Evolutionary conservation across 1,284 basidiomycete species (phyloP).

Genomic region (Mycena citricolor): DNA sequence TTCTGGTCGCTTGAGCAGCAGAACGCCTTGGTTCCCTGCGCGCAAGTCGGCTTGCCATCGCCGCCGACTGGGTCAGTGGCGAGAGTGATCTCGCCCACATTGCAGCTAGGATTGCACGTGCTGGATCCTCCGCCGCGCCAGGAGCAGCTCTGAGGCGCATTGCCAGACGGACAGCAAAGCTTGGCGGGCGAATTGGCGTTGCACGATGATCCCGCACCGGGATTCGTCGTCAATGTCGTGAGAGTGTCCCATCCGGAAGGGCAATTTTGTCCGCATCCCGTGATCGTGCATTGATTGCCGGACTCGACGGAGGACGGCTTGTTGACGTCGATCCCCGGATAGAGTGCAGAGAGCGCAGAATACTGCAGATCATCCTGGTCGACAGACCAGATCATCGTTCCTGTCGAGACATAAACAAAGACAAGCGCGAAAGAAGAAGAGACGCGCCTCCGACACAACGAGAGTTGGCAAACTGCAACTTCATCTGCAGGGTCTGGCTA

Average conservation of each 20-base stretch:
- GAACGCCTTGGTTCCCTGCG: slow-evolving; percentile 25
- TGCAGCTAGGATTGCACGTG: slow-evolving; percentile 24
- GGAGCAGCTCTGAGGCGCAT: slow-evolving; percentile 23
- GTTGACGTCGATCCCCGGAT: slow-evolving; percentile 23
- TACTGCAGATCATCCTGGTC: slow-evolving; percentile 25
- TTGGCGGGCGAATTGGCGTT: neutral
- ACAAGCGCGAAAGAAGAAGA: neutral
- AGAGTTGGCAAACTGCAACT: slow-evolving; percentile 27
- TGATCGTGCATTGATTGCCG: slow-evolving; percentile 7
- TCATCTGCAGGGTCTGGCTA: slow-evolving; percentile 27
- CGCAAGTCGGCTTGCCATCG: slow-evolving; percentile 23
- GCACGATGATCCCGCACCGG: neutral
- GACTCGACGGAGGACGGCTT: slow-evolving; percentile 22
- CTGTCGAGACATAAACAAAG: slow-evolving; percentile 1
- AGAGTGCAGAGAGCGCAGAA: slow-evolving; percentile 9
- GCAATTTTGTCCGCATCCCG: slow-evolving; percentile 4
- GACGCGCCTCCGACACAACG: slow-evolving; percentile 24
- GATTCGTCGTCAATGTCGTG: slow-evolving; percentile 1
- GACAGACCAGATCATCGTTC: slow-evolving; percentile 25
- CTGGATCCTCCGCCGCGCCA: slow-evolving; percentile 25
- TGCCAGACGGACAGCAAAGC: slow-evolving; percentile 22
- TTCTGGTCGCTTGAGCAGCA: slow-evolving; percentile 24
- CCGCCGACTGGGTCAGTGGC: slow-evolving; percentile 25
- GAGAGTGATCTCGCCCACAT: slow-evolving; percentile 24
- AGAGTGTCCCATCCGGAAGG: slow-evolving; percentile 10